Evolutionary conservation across 1,139 yeast species (phyloP).

Genomic region (Yamadazyma aaseri): DNA sequence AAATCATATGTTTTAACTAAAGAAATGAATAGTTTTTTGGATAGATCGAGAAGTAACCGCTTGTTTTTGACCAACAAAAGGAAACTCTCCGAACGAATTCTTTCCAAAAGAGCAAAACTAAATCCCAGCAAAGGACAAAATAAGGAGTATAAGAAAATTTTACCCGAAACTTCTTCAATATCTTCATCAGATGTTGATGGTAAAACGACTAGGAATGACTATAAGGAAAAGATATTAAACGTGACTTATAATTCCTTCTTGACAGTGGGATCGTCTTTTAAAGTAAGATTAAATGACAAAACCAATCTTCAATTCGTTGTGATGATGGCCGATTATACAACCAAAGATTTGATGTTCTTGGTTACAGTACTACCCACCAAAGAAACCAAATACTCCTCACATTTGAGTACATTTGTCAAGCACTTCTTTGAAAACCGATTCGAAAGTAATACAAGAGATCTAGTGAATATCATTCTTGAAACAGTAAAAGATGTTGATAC

Average conservation of each 20-base stretch:
- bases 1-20: background rate
- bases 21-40: constrained; percentile 7
- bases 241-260: constrained; percentile 7
- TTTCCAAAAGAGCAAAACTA: constrained; percentile 2
- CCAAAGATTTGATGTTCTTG: constrained; percentile 4
- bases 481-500: background rate
- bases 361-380: constrained; percentile 7
- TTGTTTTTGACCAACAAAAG: constrained; percentile 8
- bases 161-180: background rate
- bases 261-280: constrained; percentile 8
- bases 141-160: background rate
- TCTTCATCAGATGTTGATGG: background rate
- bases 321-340: constrained; percentile 5
- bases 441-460: constrained; percentile 1
- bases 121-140: background rate
- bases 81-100: background rate
- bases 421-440: background rate
- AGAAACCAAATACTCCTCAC: background rate
- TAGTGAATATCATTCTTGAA: background rate
- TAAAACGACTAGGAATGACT: no score
- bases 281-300: constrained; percentile 2
- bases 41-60: constrained; percentile 1
- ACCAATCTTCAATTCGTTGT: constrained; percentile 6
- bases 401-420: background rate
- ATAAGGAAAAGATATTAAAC: constrained; percentile 7